Evolutionary conservation across 2,329 filamentous ascomycete genomes (phyloP).

Genomic region (Xylaria sp.): DNA sequence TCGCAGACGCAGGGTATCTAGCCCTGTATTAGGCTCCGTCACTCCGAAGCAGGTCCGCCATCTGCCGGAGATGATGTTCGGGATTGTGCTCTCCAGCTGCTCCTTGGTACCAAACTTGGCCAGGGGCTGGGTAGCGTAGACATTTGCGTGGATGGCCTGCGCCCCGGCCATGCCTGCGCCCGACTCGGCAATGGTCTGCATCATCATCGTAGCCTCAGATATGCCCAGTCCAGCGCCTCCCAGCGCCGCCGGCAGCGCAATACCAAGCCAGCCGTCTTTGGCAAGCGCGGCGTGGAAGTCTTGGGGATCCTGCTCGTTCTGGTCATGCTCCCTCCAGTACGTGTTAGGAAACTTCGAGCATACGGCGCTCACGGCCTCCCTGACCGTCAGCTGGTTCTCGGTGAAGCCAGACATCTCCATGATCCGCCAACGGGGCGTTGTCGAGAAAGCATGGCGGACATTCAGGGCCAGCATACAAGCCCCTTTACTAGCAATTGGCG

Average conservation of each 20-base stretch:
- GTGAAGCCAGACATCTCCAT: constrained; percentile 81
- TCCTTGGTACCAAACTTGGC: constrained; percentile 76
- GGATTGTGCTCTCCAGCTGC: constrained; percentile 73
- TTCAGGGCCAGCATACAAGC: neutral
- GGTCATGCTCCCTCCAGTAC: constrained; percentile 82
- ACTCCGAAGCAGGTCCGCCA: constrained; percentile 84
- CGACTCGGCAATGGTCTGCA: constrained; percentile 82
- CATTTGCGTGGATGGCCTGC: constrained; percentile 71
- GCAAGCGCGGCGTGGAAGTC: constrained; percentile 82
- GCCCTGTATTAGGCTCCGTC: constrained; percentile 83
- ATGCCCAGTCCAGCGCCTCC: constrained; percentile 82
- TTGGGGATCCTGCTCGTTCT: constrained; percentile 75
- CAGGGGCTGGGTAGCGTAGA: constrained; percentile 80
- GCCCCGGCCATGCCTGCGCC: constrained; percentile 82
- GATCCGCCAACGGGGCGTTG: constrained; percentile 54
- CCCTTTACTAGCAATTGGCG: neutral
- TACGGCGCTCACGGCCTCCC: constrained; percentile 74
- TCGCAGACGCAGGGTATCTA: constrained; percentile 78
- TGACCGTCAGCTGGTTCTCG: constrained; percentile 76
- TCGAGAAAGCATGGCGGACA: constrained; percentile 51
- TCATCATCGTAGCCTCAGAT: constrained; percentile 86
- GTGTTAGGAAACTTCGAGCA: constrained; percentile 77
- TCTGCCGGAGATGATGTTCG: constrained; percentile 76
- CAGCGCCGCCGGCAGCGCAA: constrained; percentile 78
- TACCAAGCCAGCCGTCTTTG: constrained; percentile 82